Conservation (phyloP, 2,329 filamentous ascomycete genomes). For the Pezicula neosporulosa region DNA sequence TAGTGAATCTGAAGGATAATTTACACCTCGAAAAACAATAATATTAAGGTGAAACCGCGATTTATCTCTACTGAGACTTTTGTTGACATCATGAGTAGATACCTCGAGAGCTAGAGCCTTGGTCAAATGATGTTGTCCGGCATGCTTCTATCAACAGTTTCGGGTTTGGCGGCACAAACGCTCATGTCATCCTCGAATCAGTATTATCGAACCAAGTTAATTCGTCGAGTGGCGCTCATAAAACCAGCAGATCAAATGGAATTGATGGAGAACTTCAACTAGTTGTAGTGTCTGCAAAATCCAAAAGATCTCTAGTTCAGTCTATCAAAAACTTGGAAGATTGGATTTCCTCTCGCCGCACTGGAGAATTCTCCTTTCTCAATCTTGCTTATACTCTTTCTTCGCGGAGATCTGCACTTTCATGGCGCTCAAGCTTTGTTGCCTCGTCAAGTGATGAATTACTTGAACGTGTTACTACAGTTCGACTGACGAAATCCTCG, state of each 20-base stretch:
- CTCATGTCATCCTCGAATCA: too few relatives aligned
- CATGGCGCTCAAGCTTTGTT: background rate
- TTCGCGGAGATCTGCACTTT: background rate
- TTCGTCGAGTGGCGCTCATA: background rate
- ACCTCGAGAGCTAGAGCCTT: background rate
- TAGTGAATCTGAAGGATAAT: constrained; percentile 33
- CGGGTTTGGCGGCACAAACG: constrained; percentile 42
- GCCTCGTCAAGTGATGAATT: background rate
- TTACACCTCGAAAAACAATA: too few relatives aligned
- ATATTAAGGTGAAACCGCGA: too few relatives aligned
- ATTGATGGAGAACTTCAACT: background rate
- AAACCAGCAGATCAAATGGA: background rate
- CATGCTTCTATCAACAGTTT: constrained; percentile 20
- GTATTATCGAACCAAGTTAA: background rate
- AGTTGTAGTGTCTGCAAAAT: background rate
- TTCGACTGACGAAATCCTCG: too few relatives aligned
- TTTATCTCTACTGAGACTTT: constrained; percentile 12
- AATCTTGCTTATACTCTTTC: background rate
- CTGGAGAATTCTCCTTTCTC: background rate
- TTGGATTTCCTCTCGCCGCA: background rate
- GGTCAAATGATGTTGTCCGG: background rate
- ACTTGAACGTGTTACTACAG: too few relatives aligned
- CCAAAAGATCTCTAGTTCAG: background rate
- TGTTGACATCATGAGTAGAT: background rate
- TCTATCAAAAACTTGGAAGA: background rate